Percentiles rank a stretch among this genome's conserved stretches.
Evolutionary conservation across 208 protist species (phyloP).

Genomic region (Trypanosoma brucei): DNA sequence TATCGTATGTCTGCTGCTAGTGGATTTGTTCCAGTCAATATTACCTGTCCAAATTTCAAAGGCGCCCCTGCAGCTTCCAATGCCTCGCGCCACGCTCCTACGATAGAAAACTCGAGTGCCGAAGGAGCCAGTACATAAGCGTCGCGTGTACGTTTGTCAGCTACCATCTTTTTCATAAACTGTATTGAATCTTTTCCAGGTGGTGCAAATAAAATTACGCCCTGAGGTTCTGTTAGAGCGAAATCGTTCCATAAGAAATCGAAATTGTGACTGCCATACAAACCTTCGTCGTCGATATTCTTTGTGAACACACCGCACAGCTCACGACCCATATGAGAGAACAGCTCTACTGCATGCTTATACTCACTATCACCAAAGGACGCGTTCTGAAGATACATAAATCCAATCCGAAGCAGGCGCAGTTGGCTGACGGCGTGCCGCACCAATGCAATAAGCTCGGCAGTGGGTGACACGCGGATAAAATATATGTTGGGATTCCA

Average conservation of each 20-base stretch:
- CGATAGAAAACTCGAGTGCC: not conserved
- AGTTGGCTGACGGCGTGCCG: conserved; percentile 2
- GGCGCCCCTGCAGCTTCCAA: not conserved
- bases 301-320: not conserved
- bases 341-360: conserved; percentile 3
- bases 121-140: not conserved
- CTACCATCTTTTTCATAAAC: not conserved
- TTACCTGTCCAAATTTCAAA: not conserved
- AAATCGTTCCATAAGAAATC: not conserved
- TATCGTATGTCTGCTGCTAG: not conserved
- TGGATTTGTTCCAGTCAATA: conserved; percentile 1
- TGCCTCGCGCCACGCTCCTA: not conserved
- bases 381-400: conserved; percentile 4
- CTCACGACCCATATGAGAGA: not conserved
- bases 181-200: not conserved
- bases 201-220: not conserved
- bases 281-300: not conserved
- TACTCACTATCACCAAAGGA: conserved; percentile 8
- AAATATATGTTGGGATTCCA: conserved; percentile 8
- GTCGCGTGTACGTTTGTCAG: not conserved
- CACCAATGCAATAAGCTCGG: conserved; percentile 2
- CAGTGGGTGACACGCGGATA: not conserved
- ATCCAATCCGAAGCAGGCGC: conserved; percentile 2
- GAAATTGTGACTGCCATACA: not conserved
- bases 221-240: not conserved